Base-by-base conservation (phyloP, 768 basidiomycete species). In the Leucocoprinus sp. region DNA sequence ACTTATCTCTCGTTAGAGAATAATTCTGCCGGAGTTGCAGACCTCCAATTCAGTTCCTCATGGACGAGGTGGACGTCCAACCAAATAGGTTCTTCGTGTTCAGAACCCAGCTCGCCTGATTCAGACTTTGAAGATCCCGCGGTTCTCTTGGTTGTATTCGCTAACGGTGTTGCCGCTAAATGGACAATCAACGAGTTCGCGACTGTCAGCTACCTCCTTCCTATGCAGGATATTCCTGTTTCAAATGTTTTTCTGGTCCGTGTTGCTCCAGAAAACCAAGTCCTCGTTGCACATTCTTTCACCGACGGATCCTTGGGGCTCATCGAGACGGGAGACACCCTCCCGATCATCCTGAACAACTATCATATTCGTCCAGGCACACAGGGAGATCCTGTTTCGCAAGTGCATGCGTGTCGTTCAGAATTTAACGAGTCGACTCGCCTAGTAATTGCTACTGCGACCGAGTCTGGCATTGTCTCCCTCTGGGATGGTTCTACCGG, bases 401-500 rank as follows among this genome's bases (percentile, higher is more conserved):
- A 64, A 50, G 70, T 76, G 17, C 71, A 80, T 58, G 73, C 74
- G 3, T 79, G 75, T 52, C 61, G 62, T 37, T 59, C 75, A 38
- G 71, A 75, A 42, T 56, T 84, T 41, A 73, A 69, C 28, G 76
- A 76, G 5, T 64, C 59, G 37, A 61, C 62, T 11, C 74, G 72
- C 15, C 58, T 79, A 12, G 68, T 90, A 50, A 58, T 88, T 12
- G 78, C 69, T 31, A 73, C 75, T 9, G 76, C 77, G 14, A 82
- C 85, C 2, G 73, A 79, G 41, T 69, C 74, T 1, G 87, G 88
- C 8, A 66, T 75, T 8, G 68, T 90, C 17, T 84, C 88, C 0
- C 54, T 91, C 9, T 91, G 87, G 88, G 85, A 90, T 55, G 76
- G 70, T 6, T 54, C 63, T n/a, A 78, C 78, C 5, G 71, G 74